Evolutionary conservation across 805 yeast species (phyloP), one percentile per base, ranked within the genome.

Genomic region (Wickerhamiella brachini): DNA sequence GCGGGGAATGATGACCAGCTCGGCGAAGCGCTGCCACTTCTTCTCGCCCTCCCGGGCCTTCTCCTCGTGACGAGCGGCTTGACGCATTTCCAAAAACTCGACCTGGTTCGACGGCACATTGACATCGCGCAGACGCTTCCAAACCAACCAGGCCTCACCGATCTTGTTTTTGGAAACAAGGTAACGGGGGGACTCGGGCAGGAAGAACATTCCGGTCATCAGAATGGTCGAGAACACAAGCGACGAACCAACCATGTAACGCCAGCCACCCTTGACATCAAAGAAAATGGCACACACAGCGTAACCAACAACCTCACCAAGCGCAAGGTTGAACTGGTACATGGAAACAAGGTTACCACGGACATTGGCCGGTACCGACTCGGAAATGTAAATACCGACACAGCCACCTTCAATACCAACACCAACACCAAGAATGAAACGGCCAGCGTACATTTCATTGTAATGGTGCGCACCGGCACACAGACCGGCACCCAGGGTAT

Each of bases 351-450:
- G 64, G 53, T 72, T 74, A 57, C 85, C 85, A 56, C 85, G 71
- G 24, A 74, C 71, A n/a, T 62, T 61, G 1, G 81, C 72, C 9
- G 83, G 83, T 26, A 76, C 78, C 50, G 76, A 74, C 59, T 80
- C 85, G 23, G 81, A 72, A 49, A 79, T 76, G 59, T 79, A 80
- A 50, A 78, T 73, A 58, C 80, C 80, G 56, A 80, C 80, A 59
- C 78, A 73, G 45, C 81, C 82, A 61, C 82, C 80, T 64, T 79
- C 84, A 45, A 79, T 71, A 54, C 85, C 85, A 50, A 80, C 75
- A 58, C 84, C 85, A 39, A 77, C 64, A 53, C 85, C 85, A 38
- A 80, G 66, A 50, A 79, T 60, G 56, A 79, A 75, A 59, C 84
- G 73, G 61, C 82, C 77, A 51, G 79, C 80, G 65, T 72, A 71